Evolutionary conservation across 331 rosid species (phyloP), one percentile per base, ranked within the genome.

Genomic region (Ulmus americana): DNA sequence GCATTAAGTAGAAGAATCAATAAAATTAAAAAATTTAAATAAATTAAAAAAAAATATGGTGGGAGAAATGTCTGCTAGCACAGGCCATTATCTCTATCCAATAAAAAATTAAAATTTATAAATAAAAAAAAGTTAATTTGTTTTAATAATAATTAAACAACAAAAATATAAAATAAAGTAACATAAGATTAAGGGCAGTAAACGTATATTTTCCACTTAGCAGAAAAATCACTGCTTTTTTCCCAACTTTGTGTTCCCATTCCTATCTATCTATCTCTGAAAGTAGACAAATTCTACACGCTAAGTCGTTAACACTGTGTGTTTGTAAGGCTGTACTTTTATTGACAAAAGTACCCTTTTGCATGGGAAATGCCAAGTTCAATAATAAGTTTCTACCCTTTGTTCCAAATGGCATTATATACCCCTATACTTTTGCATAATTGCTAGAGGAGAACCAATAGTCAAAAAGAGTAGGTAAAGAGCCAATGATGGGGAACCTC

Each of bases 231-330:
- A 82, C 78, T 69, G 81, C 76, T 77, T 76, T 81, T 35, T 67
- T 70, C 54, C 75, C 67, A 64, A 68, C 82, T 80, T 61, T 74
- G 67, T 61, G 84, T 80, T 83, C 76, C 67, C 83, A 74, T 79
- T 69, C 46, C 39, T 20, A 39, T 42, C 65, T 65, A 74, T 88
- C 88, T 75, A 68, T 75, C 82, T 85, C 65, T 38, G 69, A 78
- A 12, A 47, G 74, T 58, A 48, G 80, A 75, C 96, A 88, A 86
- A 67, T 83, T 79, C 80, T 48, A 80, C 94, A 88, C 95, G 94
- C 92, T 61, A 91, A 78, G 76, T 81, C 86, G 80, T 81, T 77
- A 86, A 61, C 77, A 74, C 84, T 79, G 68, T 75, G 67, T 13
- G 78, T 59, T 70, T 74, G 69, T 69, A 53, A 63, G 65, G 77